A percentile compares a stretch with the other conserved stretches of the same genome.
phyloP scores from a whole-genome alignment of 2,329 filamentous ascomycete genomes.

The Fusarium chuoi region DNA sequence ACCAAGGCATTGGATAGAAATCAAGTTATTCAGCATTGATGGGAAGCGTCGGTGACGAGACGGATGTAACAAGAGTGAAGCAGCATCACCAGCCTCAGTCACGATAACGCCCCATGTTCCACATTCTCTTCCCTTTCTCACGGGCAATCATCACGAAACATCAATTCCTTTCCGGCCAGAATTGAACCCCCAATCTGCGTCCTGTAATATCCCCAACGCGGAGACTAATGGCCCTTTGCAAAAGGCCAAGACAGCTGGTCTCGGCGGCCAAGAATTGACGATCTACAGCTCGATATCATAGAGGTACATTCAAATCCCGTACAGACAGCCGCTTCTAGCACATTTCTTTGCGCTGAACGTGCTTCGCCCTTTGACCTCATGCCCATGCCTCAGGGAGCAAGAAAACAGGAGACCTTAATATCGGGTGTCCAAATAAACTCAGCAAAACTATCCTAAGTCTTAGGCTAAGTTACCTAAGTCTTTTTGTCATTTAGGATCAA shows the following conservation, averaged over 20 bases:
- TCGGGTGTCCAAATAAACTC: no score
- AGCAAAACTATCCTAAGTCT: no score
- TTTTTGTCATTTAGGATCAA: no score
- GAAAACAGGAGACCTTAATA: no score
- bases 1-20: slow-evolving; percentile 25
- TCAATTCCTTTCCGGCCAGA: background rate
- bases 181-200: background rate
- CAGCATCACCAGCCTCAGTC: slow-evolving; percentile 16
- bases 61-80: slow-evolving; percentile 33
- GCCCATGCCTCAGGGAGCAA: no score
- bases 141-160: slow-evolving; percentile 11
- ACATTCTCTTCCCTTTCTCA: slow-evolving; percentile 21
- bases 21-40: slow-evolving; percentile 6
- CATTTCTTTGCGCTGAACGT: slow-evolving; percentile 12
- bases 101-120: slow-evolving; percentile 29
- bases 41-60: slow-evolving; percentile 6
- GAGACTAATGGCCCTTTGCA: slow-evolving; percentile 14
- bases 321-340: slow-evolving; percentile 15
- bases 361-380: background rate
- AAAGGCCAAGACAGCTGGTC: slow-evolving; percentile 20
- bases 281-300: slow-evolving; percentile 37
- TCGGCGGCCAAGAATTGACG: slow-evolving; percentile 28
- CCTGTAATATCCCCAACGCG: background rate
- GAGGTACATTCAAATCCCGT: slow-evolving; percentile 14
- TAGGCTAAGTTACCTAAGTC: no score